Base-by-base conservation (phyloP, 306 rosid species). In the Oemleria cerasiformis region DNA sequence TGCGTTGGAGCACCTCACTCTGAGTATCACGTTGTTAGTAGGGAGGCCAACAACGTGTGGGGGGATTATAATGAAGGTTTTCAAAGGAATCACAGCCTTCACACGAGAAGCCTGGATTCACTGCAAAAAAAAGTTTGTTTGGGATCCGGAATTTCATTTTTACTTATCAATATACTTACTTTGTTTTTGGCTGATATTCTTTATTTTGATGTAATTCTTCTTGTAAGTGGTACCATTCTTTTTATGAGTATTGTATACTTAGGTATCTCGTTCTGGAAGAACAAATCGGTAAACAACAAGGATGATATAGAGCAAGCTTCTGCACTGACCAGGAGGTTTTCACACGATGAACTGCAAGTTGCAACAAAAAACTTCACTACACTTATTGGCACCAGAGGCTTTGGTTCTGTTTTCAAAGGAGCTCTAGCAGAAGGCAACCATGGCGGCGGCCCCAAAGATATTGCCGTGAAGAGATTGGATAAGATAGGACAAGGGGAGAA, bases 381-480 rank as follows among this genome's bases (percentile, higher is more conserved):
- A 25, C 15, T 51, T 5, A 54, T 73, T 5, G 65, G 77, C 7
- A 16, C 45, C 2, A 71, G 77, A 7, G 71, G 71, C 19, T 64
- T 73, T 53, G 77, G 77, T 9, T 16, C 57, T 9, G 77, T 73
- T 2, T 73, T 21, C 19, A 65, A 54, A 73, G 77, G 77, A 8
- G 45, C 56, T 15, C 57, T 54, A 63, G 55, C 34, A 21, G 65
- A 73, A 7, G 72, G 40, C 42, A 65, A n/a, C n/a, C n/a, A n/a
- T n/a, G n/a, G n/a, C n/a, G n/a, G n/a, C n/a, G n/a, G n/a, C n/a
- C n/a, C 72, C 25, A 65, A 7, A 54, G 19, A 17, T 9, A n/a
- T 73, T 65, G 77, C 72, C 1, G 72, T 65, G 57, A 73, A 73
- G 65, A 50, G 72, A 53, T 56, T 73, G 23, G 55, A 55, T 65